Conservation (phyloP, 345 rosid genomes). For the Geranium brycei region DNA sequence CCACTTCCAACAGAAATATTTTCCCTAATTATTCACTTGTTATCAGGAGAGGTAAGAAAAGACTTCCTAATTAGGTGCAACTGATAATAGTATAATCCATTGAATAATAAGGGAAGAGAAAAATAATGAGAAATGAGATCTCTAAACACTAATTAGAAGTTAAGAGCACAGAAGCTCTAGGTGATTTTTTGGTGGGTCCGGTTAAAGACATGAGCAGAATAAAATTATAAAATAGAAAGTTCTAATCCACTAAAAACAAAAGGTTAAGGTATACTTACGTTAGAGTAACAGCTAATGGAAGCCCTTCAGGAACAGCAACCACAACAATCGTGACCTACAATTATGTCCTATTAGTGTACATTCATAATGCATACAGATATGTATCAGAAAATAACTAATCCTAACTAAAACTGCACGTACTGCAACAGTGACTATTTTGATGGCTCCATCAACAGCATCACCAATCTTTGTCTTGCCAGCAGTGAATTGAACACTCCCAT, state of each 20-base stretch:
- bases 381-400: not conserved
- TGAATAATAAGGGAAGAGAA: no score
- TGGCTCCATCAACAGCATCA: constrained; percentile 48
- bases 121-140: no score
- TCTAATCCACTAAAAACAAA: not conserved
- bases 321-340: constrained; percentile 89
- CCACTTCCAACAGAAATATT: no score
- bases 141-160: no score
- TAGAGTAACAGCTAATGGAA: constrained; percentile 91
- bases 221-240: no score
- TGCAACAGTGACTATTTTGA: constrained; percentile 76
- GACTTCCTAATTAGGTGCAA: no score
- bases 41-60: no score
- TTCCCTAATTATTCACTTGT: no score
- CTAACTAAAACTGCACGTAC: constrained; percentile 30
- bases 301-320: constrained; percentile 99
- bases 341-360: constrained; percentile 5
- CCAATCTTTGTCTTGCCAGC: constrained; percentile 50
- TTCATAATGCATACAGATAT: not conserved
- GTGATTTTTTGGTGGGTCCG: no score
- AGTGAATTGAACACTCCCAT: constrained; percentile 36
- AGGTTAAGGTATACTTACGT: constrained; percentile 41
- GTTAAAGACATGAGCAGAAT: no score
- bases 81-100: no score
- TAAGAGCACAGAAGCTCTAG: no score